phyloP scores from a whole-genome alignment of 1,284 basidiomycete species.

The Cutaneotrichosporon curvatum region DNA sequence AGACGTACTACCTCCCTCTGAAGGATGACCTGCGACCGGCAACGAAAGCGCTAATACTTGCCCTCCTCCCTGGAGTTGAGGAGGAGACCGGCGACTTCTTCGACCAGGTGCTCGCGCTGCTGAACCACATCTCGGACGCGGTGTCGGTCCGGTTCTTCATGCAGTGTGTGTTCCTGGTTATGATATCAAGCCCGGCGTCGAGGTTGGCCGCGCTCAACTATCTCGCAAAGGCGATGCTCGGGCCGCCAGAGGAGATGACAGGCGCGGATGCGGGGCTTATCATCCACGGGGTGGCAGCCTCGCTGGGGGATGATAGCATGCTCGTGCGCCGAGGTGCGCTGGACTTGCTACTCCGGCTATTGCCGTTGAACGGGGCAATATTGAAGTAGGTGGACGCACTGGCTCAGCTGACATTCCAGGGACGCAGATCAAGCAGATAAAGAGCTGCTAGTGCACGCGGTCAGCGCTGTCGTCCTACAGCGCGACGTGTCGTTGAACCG shows the following conservation, averaged over 20 bases:
- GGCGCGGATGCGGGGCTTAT: conserved; percentile 83
- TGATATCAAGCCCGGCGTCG: conserved; percentile 80
- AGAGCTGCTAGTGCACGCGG: conserved; percentile 67
- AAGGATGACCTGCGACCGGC: conserved; percentile 73
- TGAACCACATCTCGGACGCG: conserved; percentile 74
- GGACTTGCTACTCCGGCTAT: conserved; percentile 68
- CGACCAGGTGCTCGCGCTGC: conserved; percentile 73
- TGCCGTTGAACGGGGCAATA: conserved; percentile 64
- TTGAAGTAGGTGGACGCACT: conserved; percentile 49
- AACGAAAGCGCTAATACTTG: conserved; percentile 88
- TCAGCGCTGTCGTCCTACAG: conserved; percentile 74
- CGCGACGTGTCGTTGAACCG: conserved; percentile 89
- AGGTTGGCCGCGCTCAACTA: conserved; percentile 84
- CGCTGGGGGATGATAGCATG: conserved; percentile 81
- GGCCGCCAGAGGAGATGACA: conserved; percentile 14
- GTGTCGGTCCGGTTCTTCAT: conserved; percentile 84
- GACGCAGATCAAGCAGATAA: conserved; percentile 57
- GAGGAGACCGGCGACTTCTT: conserved; percentile 96
- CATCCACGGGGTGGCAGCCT: conserved; percentile 81
- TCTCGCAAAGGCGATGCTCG: conserved; percentile 67
- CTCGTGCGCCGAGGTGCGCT: conserved; percentile 74
- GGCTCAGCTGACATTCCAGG: conserved; percentile 13
- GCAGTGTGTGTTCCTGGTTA: conserved; percentile 88
- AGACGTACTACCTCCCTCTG: conserved; percentile 83
- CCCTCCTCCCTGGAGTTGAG: conserved; percentile 85